phyloP scores from a whole-genome alignment of 1,284 basidiomycete genomes.

The Cutaneotrichosporon spelunceum region DNA sequence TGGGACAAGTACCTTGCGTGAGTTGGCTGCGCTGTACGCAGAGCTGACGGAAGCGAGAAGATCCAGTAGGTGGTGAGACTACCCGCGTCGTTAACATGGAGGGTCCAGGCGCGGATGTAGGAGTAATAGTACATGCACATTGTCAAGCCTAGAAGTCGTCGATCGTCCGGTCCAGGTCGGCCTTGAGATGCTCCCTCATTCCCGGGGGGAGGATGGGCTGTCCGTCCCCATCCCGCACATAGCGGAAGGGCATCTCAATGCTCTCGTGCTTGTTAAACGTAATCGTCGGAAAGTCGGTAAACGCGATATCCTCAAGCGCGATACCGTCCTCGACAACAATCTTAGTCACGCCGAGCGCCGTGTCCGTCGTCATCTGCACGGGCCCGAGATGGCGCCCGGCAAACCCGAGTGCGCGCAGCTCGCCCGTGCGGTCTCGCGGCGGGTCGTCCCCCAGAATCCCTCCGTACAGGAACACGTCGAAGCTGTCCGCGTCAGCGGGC shows the following conservation, averaged over 20 bases:
- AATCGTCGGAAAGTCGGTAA: conserved; percentile 79
- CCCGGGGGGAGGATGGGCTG: conserved; percentile 77
- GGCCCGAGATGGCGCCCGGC: conserved; percentile 75
- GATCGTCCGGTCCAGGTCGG: conserved; percentile 81
- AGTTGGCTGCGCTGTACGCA: conserved; percentile 22
- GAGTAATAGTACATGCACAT: conserved; percentile 8
- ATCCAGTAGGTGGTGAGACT: conserved; percentile 7
- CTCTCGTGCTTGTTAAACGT: conserved; percentile 75
- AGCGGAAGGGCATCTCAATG: conserved; percentile 93
- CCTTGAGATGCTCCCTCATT: conserved; percentile 77
- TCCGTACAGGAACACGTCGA: conserved; percentile 83
- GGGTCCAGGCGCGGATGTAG: neutral
- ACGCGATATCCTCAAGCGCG: conserved; percentile 60
- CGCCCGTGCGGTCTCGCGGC: conserved; percentile 61
- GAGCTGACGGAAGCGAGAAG: conserved; percentile 16
- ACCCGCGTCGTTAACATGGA: neutral
- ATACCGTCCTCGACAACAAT: conserved; percentile 74
- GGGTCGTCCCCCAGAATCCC: conserved; percentile 53
- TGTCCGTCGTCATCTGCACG: conserved; percentile 98
- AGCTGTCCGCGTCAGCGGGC: conserved; percentile 70
- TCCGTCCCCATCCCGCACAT: conserved; percentile 51
- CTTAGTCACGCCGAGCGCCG: conserved; percentile 90
- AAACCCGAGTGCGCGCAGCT: conserved; percentile 81
- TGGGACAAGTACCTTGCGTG: conserved; percentile 75
- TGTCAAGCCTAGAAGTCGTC: conserved; percentile 55